Percentiles rank a stretch among this genome's conserved stretches.
Evolutionary conservation across 352 stramenopile genomes (phyloP).

Genomic region (Elongisporangium senticosum): DNA sequence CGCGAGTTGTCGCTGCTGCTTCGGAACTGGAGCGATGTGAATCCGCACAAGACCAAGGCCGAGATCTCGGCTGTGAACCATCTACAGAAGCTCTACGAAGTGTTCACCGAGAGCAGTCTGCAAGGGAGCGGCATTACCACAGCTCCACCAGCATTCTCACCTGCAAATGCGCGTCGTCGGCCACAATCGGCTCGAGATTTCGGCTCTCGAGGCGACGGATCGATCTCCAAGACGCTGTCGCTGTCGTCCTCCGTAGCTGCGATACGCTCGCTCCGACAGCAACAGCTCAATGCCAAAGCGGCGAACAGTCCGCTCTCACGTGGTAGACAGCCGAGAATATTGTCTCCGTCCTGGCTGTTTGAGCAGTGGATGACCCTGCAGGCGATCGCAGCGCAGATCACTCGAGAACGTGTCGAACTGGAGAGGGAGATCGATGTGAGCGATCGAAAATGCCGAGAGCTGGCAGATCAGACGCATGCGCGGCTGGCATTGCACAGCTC

Average conservation of each 20-base stretch:
- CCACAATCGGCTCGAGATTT: constrained; percentile 10
- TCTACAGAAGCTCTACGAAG: constrained; percentile 22
- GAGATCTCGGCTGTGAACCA: constrained; percentile 27
- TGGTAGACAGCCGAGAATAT: neutral
- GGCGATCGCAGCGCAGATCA: constrained; percentile 6
- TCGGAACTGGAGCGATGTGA: neutral
- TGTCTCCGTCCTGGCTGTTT: constrained; percentile 6
- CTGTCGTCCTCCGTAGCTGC: constrained; percentile 9
- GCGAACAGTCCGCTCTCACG: neutral
- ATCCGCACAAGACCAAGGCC: constrained; percentile 11
- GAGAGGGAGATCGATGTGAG: constrained; percentile 15
- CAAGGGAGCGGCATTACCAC: neutral
- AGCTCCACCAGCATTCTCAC: neutral
- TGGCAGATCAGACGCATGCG: constrained; percentile 12
- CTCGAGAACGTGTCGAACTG: constrained; percentile 12
- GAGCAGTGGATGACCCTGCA: constrained; percentile 20
- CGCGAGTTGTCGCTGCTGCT: neutral
- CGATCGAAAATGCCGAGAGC: constrained; percentile 11
- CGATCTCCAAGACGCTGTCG: neutral
- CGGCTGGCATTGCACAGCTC: neutral
- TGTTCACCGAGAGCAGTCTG: constrained; percentile 2
- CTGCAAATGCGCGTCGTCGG: neutral
- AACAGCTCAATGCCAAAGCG: constrained; percentile 1
- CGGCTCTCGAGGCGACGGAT: neutral
- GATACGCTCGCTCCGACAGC: constrained; percentile 13